These are phyloP conservation scores for Euphorbia peplus DNA, from an alignment of 345 rosid species.

Conservation along the genomic window DNA sequence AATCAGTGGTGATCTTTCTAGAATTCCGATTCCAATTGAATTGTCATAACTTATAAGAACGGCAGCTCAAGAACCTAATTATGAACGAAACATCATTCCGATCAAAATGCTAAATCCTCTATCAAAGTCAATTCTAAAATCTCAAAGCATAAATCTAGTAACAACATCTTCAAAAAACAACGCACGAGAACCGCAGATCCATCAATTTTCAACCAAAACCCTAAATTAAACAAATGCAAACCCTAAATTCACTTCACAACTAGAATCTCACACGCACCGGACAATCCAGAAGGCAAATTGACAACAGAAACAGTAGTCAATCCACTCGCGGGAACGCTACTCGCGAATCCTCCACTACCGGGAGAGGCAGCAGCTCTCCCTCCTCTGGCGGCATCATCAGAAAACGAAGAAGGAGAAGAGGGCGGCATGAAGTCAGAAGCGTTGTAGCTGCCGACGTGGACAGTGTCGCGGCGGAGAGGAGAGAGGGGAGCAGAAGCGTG, in stretches of 20 bases:
- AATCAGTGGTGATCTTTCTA: neutral
- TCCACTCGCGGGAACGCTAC: conserved; percentile 69
- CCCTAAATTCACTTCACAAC: neutral
- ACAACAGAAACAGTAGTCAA: conserved; percentile 65
- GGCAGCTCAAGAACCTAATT: neutral
- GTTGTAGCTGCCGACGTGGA: conserved; percentile 14
- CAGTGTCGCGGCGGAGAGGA: conserved; percentile 25
- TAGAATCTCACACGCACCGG: conserved; percentile 34
- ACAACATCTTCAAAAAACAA: neutral
- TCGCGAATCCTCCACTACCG: conserved; percentile 38
- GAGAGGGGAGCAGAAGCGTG: conserved; percentile 46
- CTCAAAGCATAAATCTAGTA: neutral
- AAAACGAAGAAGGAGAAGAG: conserved; percentile 34
- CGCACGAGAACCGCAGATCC: neutral
- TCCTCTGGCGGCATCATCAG: conserved; percentile 40
- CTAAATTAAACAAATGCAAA: neutral
- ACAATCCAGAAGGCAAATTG: conserved; percentile 53
- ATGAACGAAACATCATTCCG: neutral
- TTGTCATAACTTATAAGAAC: neutral
- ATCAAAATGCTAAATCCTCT: neutral
- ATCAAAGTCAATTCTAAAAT: neutral
- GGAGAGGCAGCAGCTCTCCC: conserved; percentile 24
- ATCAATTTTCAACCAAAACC: neutral
- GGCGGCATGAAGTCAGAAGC: conserved; percentile 22
- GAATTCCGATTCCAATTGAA: neutral